A percentile compares a stretch with the other conserved stretches of the same genome.
Evolutionary conservation across 805 yeast species (phyloP).

Genomic region (Saccharomycopsis oosterbeekiorum): DNA sequence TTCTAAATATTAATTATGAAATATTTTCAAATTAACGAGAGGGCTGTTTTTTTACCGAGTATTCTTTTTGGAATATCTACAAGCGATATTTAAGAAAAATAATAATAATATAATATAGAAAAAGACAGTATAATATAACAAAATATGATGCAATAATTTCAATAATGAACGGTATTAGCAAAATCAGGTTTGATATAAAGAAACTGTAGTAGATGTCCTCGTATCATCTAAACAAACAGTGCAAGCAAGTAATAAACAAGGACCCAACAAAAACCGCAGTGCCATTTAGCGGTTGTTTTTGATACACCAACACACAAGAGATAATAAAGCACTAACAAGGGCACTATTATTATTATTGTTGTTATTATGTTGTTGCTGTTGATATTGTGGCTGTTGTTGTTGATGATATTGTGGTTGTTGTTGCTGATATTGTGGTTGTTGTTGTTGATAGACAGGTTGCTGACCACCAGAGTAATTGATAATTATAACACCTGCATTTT

Average conservation of each 20-base stretch:
- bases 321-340: conserved; percentile 21
- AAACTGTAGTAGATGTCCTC: no score
- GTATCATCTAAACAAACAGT: not conserved
- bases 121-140: no score
- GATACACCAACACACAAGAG: conserved; percentile 29
- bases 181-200: no score
- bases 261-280: not conserved
- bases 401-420: conserved; percentile 23
- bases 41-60: no score
- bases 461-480: conserved; percentile 28
- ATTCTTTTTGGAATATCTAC: no score
- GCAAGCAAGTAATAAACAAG: not conserved
- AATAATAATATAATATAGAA: no score
- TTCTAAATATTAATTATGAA: no score
- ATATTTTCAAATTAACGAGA: no score
- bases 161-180: no score
- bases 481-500: conserved; percentile 73
- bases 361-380: conserved; percentile 20
- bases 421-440: conserved; percentile 19
- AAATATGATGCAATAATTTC: no score
- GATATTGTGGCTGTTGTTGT: conserved; percentile 18
- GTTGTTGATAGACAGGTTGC: conserved; percentile 24
- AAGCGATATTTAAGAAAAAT: no score
- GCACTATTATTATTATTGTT: conserved; percentile 20
- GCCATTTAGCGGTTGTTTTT: conserved; percentile 19